A percentile compares a stretch with the other conserved stretches of the same genome.
Evolutionary conservation across 768 basidiomycete species (phyloP).

Genomic region (Phylloporus sp.): DNA sequence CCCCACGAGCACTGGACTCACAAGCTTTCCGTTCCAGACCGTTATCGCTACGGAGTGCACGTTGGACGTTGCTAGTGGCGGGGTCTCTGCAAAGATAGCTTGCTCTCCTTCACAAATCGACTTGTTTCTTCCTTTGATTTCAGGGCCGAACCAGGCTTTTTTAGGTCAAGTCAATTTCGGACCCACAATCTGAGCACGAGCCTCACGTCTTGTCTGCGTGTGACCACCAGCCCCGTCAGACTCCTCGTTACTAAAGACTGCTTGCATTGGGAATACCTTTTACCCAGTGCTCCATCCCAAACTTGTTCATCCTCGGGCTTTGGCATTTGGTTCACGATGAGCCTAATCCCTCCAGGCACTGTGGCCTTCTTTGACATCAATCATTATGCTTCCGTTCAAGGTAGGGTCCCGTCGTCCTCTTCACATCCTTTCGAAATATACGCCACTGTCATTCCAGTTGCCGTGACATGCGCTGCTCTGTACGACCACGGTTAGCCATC

Average conservation of each 20-base stretch:
- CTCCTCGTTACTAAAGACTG: conserved; percentile 15
- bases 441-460: conserved; percentile 20
- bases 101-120: background rate
- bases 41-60: too few relatives aligned
- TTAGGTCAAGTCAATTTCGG: conserved; percentile 11
- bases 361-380: background rate
- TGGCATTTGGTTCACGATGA: conserved; percentile 18
- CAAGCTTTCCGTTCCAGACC: too few relatives aligned
- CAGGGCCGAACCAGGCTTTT: background rate
- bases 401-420: conserved; percentile 6
- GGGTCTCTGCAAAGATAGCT: too few relatives aligned
- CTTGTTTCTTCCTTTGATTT: background rate
- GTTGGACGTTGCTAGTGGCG: too few relatives aligned
- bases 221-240: background rate
- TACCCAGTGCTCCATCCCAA: background rate
- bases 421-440: background rate
- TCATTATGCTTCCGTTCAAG: conserved; percentile 22
- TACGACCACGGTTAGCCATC: conserved; percentile 27
- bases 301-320: background rate
- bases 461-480: conserved; percentile 23
- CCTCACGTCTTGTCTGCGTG: conserved; percentile 2
- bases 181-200: conserved; percentile 1
- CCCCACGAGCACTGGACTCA: too few relatives aligned
- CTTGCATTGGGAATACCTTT: background rate
- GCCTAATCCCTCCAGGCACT: conserved; percentile 15